phyloP scores from a whole-genome alignment of 257 asterid species.

The Thymus quinquecostatus region DNA sequence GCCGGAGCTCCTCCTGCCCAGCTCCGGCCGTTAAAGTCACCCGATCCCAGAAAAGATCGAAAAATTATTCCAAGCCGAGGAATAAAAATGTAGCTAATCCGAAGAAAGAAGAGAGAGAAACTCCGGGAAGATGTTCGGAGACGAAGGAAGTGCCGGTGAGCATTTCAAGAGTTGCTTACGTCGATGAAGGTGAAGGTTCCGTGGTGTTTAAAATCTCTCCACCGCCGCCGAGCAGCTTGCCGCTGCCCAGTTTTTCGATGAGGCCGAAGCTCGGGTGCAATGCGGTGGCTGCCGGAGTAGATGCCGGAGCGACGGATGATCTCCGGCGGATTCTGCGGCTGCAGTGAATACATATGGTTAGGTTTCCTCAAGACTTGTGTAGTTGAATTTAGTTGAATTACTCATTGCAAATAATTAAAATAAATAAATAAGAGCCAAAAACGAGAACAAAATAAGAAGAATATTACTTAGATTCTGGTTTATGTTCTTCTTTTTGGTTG shows the following conservation, averaged over 20 bases:
- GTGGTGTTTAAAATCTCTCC: constrained; percentile 49
- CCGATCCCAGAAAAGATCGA: not conserved
- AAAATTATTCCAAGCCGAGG: constrained; percentile 30
- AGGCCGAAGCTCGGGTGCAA: constrained; percentile 66
- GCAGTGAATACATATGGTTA: constrained; percentile 5
- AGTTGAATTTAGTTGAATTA: too few relatives aligned
- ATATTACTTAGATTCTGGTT: not conserved
- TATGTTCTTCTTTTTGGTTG: not conserved
- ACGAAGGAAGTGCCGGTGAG: not conserved
- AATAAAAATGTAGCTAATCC: constrained; percentile 33
- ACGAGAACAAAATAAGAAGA: not conserved
- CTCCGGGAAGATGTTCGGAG: constrained; percentile 1
- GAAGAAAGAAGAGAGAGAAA: constrained; percentile 31
- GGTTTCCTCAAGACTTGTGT: not conserved
- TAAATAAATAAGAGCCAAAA: too few relatives aligned
- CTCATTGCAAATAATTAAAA: too few relatives aligned
- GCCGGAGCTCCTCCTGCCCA: constrained; percentile 24
- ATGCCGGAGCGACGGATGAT: constrained; percentile 52
- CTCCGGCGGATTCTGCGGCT: constrained; percentile 58
- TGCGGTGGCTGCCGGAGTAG: constrained; percentile 42
- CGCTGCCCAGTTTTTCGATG: constrained; percentile 77
- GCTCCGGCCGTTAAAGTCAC: constrained; percentile 28
- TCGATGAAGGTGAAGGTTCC: not conserved
- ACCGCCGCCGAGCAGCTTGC: constrained; percentile 93
- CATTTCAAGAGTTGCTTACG: not conserved